These are phyloP conservation scores for Acrodontium crateriforme DNA, from an alignment of 2,329 filamentous ascomycete species.

Conservation along the genomic window DNA sequence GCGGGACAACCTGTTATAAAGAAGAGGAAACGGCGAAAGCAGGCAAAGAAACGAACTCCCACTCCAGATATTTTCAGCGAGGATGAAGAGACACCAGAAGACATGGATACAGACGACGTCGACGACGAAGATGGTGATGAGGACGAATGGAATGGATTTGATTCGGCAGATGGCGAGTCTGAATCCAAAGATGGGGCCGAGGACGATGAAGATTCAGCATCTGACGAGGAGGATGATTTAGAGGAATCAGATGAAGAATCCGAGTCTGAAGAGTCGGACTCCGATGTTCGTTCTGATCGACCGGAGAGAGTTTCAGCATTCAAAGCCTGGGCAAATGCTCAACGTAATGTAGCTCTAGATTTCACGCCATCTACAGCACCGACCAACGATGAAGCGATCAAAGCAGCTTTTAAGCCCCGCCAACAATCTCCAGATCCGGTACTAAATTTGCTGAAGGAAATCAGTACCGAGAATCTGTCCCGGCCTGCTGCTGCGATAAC, in stretches of 20 bases:
- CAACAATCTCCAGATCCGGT: slow-evolving; percentile 57
- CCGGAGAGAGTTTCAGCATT: slow-evolving; percentile 52
- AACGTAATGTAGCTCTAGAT: slow-evolving; percentile 72
- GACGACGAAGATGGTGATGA: slow-evolving; percentile 8
- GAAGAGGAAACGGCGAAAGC: slow-evolving; percentile 53
- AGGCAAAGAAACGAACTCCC: slow-evolving; percentile 14
- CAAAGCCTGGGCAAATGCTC: slow-evolving; percentile 81
- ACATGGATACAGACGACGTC: background rate
- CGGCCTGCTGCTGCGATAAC: slow-evolving; percentile 66
- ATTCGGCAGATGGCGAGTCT: slow-evolving; percentile 13
- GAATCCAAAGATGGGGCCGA: background rate
- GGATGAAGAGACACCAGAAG: background rate
- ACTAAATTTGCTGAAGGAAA: slow-evolving; percentile 45
- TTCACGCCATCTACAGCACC: slow-evolving; percentile 37
- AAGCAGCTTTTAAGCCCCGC: slow-evolving; percentile 53
- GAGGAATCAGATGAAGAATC: slow-evolving; percentile 15
- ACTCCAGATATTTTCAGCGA: too few relatives aligned
- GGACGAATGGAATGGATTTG: slow-evolving; percentile 10
- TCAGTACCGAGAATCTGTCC: slow-evolving; percentile 34
- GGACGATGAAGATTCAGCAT: background rate
- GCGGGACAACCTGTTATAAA: slow-evolving; percentile 69
- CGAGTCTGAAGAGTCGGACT: slow-evolving; percentile 19
- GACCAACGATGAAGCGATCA: slow-evolving; percentile 24
- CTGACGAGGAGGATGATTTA: slow-evolving; percentile 20
- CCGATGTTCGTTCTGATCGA: slow-evolving; percentile 19